phyloP scores from a whole-genome alignment of 768 basidiomycete species.

The Pleurotus pulmonarius region DNA sequence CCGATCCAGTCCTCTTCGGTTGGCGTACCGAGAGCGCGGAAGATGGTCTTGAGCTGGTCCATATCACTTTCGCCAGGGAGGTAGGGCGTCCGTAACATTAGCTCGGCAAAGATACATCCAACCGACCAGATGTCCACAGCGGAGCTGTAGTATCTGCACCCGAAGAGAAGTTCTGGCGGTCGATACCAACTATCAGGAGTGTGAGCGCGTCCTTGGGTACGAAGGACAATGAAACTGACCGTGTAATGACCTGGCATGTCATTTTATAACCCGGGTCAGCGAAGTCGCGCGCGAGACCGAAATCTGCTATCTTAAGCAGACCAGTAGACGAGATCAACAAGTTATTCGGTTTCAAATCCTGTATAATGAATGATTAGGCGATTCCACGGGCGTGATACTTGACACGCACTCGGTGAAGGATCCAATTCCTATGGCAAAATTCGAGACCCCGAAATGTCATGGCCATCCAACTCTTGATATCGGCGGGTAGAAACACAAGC shows the following conservation, averaged over 20 bases:
- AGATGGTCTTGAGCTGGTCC: constrained; percentile 94
- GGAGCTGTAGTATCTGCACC: constrained; percentile 85
- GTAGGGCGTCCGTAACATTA: constrained; percentile 95
- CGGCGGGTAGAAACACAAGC: constrained; percentile 89
- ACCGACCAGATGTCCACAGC: constrained; percentile 97
- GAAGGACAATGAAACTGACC: constrained; percentile 46
- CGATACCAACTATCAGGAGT: constrained; percentile 81
- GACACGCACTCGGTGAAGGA: constrained; percentile 79
- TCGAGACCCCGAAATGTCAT: constrained; percentile 98
- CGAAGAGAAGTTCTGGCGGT: constrained; percentile 92
- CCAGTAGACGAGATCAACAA: constrained; percentile 89
- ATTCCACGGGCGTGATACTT: not conserved
- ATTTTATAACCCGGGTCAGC: constrained; percentile 94
- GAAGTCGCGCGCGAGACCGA: constrained; percentile 95
- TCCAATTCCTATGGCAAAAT: constrained; percentile 93
- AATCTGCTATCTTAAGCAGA: constrained; percentile 95
- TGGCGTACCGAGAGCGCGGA: constrained; percentile 92
- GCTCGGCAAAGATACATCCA: constrained; percentile 96
- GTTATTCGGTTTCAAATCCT: constrained; percentile 99
- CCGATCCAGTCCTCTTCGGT: constrained; percentile 98
- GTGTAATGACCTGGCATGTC: constrained; percentile 97
- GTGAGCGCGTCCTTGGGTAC: not conserved
- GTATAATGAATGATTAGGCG: constrained; percentile 5
- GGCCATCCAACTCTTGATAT: constrained; percentile 98
- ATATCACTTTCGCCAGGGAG: constrained; percentile 94